Conservation (phyloP, 2,329 filamentous ascomycete genomes). For the Colletotrichum sublineola region DNA sequence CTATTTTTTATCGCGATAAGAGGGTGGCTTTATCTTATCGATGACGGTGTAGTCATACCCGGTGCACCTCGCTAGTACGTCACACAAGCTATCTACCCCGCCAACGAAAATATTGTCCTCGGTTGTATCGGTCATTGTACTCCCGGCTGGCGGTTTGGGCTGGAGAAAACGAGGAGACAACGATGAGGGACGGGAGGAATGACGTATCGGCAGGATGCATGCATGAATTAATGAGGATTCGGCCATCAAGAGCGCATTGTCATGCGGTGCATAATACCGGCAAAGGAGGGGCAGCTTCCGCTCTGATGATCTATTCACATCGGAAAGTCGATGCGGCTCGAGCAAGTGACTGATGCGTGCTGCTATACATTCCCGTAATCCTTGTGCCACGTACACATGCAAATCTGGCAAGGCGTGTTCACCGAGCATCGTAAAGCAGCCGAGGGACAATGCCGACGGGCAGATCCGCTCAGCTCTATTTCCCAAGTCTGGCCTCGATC, state of each 20-base stretch:
- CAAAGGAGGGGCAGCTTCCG: constrained; percentile 13
- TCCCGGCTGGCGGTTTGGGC: constrained; percentile 5
- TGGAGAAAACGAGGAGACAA: constrained; percentile 20
- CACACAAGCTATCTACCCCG: constrained; percentile 22
- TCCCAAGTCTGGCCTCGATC: constrained; percentile 78
- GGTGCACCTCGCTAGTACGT: constrained; percentile 33
- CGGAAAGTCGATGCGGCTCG: constrained; percentile 19
- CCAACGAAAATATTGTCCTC: constrained; percentile 31
- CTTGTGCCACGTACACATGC: constrained; percentile 12
- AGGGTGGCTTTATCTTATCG: constrained; percentile 23
- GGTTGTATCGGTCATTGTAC: constrained; percentile 2
- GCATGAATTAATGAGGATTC: background rate
- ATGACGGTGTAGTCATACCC: background rate
- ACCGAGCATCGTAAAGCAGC: background rate
- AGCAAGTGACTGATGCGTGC: constrained; percentile 27
- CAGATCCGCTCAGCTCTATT: constrained; percentile 42
- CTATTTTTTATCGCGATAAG: constrained; percentile 38
- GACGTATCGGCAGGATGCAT: background rate
- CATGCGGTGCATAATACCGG: constrained; percentile 11
- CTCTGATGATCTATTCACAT: constrained; percentile 28
- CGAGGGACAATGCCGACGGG: background rate
- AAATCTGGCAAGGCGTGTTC: background rate
- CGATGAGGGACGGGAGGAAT: background rate
- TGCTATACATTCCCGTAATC: background rate
- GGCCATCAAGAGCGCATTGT: background rate